Percentiles rank a stretch among this genome's conserved stretches.
These are phyloP conservation scores for Pseudogymnoascus verrucosus DNA, from an alignment of 2,329 filamentous ascomycete genomes.

Conservation along the genomic window DNA sequence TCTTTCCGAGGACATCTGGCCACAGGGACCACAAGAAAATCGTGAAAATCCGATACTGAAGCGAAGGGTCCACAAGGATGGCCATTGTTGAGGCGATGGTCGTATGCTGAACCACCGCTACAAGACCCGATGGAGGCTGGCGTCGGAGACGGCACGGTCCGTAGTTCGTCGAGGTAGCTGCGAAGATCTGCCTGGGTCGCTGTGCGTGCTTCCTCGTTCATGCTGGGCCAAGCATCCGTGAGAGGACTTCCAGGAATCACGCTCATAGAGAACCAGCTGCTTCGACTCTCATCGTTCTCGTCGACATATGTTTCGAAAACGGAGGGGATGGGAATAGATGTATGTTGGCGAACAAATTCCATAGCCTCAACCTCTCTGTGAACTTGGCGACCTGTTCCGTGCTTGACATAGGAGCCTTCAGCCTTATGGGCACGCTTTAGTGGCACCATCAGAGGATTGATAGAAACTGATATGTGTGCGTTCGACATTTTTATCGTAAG, in stretches of 20 bases:
- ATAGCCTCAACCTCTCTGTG: not conserved
- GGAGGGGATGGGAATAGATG: not conserved
- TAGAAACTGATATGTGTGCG: not conserved
- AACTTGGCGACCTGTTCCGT: not conserved
- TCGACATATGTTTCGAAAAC: not conserved
- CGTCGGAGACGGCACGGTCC: not conserved
- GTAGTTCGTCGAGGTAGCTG: not conserved
- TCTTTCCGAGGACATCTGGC: not conserved
- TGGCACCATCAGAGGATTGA: not conserved
- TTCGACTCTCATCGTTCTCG: not conserved
- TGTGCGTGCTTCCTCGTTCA: not conserved
- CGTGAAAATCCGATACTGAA: not conserved
- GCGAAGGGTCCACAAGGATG: not conserved
- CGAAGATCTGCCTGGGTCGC: not conserved
- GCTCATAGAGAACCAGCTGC: not conserved
- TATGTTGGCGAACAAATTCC: not conserved
- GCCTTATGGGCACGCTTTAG: not conserved
- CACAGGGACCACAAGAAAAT: not conserved
- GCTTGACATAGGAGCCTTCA: not conserved
- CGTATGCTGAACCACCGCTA: not conserved
- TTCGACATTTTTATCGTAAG: not conserved
- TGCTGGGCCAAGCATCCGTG: constrained; percentile 12
- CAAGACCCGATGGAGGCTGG: not conserved
- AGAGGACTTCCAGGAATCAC: not conserved
- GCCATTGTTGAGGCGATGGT: not conserved